Evolutionary conservation across 495 filamentous ascomycete genomes (phyloP), one percentile per base, ranked within the genome.

Genomic region (Podospora sp.): DNA sequence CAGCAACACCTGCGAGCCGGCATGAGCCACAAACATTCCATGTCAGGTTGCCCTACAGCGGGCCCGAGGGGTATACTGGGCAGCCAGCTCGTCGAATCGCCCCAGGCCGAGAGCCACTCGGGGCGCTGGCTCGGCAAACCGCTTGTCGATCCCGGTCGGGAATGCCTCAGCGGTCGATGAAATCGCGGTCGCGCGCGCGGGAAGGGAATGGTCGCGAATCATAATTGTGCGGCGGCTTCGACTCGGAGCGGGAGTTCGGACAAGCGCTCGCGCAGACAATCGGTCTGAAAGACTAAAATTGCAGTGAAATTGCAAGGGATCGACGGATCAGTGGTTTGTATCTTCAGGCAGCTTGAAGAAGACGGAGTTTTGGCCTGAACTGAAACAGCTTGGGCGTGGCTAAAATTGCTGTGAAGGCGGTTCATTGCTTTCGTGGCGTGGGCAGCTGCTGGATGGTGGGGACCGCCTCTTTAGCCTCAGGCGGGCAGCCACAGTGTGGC

Each of bases 121-220:
- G 59, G 18, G 16, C 11, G 21, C 59, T 25, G 59, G 27, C 35
- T 61, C 16, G 27, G 59, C 46, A 25, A 12, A 46, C 35, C 59
- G 59, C 59, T 40, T n/a, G 59, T n/a, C 14, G 35, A 61, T 36
- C 14, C n/a, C 36, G 59, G 20, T 24, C 59, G 59, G 46, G 59
- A 46, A 9, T 61, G 35, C 46, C 59, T 36, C 59, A 29, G 59
- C 59, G 59, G 33, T 61, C 35, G 59, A 46, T 29, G 29, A 61
- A 61, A 61, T 61, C 59, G 21, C 35, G 59, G 59, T 61, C 29
- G 59, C 33, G n/a, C n/a, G n/a, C n/a, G 27, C 20, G 29, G 24
- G 59, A 61, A 61, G 59, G 35, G 3, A 35, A 49, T 61, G 59
- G 33, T 61, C 20, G 35, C 59, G 59, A 61, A 56, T 56, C 25